phyloP scores from a whole-genome alignment of 805 yeast genomes.

The Cyberlindnera mrakii region DNA sequence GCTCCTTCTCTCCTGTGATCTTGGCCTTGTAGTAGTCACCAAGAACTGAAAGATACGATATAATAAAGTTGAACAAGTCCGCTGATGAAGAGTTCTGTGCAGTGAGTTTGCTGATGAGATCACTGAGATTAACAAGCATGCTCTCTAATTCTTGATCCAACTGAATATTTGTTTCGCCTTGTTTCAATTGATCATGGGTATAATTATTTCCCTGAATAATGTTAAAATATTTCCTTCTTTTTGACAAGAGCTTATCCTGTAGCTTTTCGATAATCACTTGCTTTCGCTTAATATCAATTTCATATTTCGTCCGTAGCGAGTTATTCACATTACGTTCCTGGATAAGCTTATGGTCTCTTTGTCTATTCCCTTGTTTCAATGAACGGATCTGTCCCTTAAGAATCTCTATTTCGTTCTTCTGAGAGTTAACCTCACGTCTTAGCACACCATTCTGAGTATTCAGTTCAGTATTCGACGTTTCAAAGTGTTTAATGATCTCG shows the following conservation, averaged over 20 bases:
- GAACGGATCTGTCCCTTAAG: neutral
- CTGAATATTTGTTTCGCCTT: neutral
- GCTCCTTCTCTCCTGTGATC: neutral
- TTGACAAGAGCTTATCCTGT: conserved; percentile 12
- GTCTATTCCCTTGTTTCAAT: neutral
- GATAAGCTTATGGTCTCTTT: neutral
- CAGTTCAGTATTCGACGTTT: conserved; percentile 5
- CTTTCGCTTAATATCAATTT: conserved; percentile 18
- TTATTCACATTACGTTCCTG: conserved; percentile 7
- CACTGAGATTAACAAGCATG: conserved; percentile 13
- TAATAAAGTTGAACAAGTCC: conserved; percentile 6
- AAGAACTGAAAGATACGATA: conserved; percentile 4
- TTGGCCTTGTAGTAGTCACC: conserved; percentile 1
- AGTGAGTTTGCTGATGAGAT: conserved; percentile 14
- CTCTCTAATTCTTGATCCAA: conserved; percentile 18
- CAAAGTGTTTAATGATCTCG: conserved; percentile 9
- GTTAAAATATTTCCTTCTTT: conserved; percentile 7
- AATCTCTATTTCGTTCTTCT: conserved; percentile 2
- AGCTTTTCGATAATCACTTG: conserved; percentile 11
- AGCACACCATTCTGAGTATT: neutral
- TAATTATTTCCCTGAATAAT: conserved; percentile 3
- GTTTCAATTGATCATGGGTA: neutral
- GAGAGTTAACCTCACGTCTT: neutral
- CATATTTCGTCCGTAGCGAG: conserved; percentile 14
- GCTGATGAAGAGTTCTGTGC: conserved; percentile 6